Base-by-base conservation (phyloP, 257 asterid species). In the Lycium barbarum region DNA sequence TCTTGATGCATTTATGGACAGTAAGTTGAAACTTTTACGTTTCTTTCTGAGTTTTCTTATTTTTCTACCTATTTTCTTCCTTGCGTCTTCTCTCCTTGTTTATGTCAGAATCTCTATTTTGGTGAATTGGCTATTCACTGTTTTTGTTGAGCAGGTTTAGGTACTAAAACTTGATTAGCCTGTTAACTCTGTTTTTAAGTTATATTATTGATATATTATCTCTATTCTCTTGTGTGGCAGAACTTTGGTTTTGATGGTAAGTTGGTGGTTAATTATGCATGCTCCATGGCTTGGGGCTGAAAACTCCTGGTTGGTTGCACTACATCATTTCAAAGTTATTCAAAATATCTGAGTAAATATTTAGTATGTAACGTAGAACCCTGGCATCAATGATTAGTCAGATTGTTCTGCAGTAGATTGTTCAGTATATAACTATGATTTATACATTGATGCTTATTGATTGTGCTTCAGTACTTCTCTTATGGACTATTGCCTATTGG, bases 201-300 rank as follows among this genome's bases (percentile, higher is more conserved):
- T 26, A 1, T 68, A 68, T 68, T 68, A 20, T 15, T 68, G 78
- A 68, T 38, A 17, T 68, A 68, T 67, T 67, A 36, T 67, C 12
- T 38, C 10, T 22, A 12, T 13, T 67, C 66, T 53, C 40, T 84
- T 80, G 53, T 68, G 36, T 71, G 90, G 90, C 98, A 96, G 98
- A 96, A 94, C 90, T 96, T 96, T 80, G 97, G 98, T 65, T 84
- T 93, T 87, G 97, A 96, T 85, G 98, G 99, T 33, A 95, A 95
- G 88, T 87, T 96, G 93, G 94, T 96, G 86, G 97, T 96, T 79
- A 95, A 96, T 72, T 96, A 96, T 83, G 98, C 99, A 3, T 93
- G 92, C 90, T 95, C 99, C 85, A 95, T 96, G 99, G 99, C 98
- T 9, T 96, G 99, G 99, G 99, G 99, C 26, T 96, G 87, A 93